Conservation (phyloP, 225 moss, liverwort and hornwort genomes). For the Ulota crispa region DNA sequence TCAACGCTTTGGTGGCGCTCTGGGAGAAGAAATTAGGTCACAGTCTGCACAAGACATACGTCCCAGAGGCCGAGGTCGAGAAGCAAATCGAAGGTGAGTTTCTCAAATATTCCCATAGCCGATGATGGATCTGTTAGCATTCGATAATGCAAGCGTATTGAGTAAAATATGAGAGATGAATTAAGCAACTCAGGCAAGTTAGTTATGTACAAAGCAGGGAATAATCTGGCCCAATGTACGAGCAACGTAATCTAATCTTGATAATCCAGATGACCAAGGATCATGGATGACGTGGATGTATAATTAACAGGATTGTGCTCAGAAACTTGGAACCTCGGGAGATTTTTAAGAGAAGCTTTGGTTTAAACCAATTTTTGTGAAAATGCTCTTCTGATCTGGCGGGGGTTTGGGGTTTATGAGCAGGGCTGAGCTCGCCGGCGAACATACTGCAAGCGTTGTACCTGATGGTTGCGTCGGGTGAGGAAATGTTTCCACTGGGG, state of each 20-base stretch:
- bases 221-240: too few species aligned
- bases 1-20: constrained; percentile 19
- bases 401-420: neutral
- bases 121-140: too few species aligned
- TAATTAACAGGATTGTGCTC: too few species aligned
- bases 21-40: constrained; percentile 37
- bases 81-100: constrained; percentile 29
- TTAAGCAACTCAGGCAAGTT: too few species aligned
- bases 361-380: neutral
- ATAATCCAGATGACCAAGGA: too few species aligned
- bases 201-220: too few species aligned
- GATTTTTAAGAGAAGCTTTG: too few species aligned
- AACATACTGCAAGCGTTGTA: neutral
- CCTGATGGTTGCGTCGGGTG: neutral
- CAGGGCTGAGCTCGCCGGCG: neutral
- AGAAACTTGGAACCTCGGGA: neutral
- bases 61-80: constrained; percentile 5
- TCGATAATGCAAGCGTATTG: too few species aligned
- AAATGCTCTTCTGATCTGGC: neutral
- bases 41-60: constrained; percentile 19
- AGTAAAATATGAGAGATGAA: too few species aligned
- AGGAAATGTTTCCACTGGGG: neutral
- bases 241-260: too few species aligned
- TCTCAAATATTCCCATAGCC: neutral
- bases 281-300: too few species aligned